These are phyloP conservation scores for Neurospora sp. DNA, from an alignment of 2,329 filamentous ascomycete species.

Conservation along the genomic window DNA sequence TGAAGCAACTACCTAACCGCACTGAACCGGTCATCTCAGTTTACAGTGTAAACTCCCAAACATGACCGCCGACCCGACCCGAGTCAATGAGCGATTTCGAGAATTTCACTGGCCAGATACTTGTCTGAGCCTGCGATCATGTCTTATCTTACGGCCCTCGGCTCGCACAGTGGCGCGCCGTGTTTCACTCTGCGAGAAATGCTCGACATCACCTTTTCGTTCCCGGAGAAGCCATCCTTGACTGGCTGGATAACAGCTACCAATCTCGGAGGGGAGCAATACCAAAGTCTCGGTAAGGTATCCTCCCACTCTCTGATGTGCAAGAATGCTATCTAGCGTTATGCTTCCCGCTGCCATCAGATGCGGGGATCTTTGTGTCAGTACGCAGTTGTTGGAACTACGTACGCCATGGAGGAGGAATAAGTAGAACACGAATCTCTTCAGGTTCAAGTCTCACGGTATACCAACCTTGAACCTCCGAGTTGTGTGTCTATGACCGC, in stretches of 20 bases:
- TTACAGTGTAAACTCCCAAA: neutral
- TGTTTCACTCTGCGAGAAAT: neutral
- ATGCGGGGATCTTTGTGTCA: neutral
- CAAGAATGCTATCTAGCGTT: neutral
- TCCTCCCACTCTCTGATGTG: neutral
- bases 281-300: neutral
- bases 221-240: neutral
- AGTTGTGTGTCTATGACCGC: neutral
- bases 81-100: neutral
- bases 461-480: neutral
- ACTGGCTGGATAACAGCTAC: neutral
- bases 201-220: neutral
- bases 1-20: neutral
- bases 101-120: neutral
- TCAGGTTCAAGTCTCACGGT: neutral
- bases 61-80: neutral
- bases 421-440: neutral
- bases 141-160: neutral
- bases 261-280: neutral
- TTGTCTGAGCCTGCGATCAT: neutral
- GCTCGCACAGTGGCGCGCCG: neutral
- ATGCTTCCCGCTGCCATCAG: neutral
- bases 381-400: neutral
- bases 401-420: neutral
- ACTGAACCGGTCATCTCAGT: neutral